Evolutionary conservation across 1,284 basidiomycete genomes (phyloP).

Genomic region (Coniophora puteana): DNA sequence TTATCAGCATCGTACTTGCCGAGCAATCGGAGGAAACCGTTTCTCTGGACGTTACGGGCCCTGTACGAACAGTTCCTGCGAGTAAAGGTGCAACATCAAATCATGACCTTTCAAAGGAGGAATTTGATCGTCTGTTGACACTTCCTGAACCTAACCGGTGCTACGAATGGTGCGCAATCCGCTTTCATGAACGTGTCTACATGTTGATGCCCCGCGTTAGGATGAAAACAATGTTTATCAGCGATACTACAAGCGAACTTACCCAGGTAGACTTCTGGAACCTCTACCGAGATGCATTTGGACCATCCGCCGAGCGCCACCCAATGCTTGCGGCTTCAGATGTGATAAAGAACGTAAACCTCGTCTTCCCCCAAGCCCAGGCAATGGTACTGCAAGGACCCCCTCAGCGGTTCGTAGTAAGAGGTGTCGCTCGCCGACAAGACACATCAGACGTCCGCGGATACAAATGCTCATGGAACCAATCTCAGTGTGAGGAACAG

Average conservation of each 20-base stretch:
- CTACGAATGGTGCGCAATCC: conserved; percentile 62
- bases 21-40: conserved; percentile 71
- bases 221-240: conserved; percentile 80
- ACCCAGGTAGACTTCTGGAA: conserved; percentile 92
- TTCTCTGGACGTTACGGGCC: conserved; percentile 54
- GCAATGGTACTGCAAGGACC: conserved; percentile 78
- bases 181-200: conserved; percentile 1
- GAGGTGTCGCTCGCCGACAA: conserved; percentile 69
- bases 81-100: conserved; percentile 40
- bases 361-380: conserved; percentile 74
- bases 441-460: conserved; percentile 49
- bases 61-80: conserved; percentile 53
- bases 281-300: conserved; percentile 74
- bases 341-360: conserved; percentile 81
- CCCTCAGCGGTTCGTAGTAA: conserved; percentile 74
- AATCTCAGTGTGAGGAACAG: conserved; percentile 45
- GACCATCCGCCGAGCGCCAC: conserved; percentile 48
- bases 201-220: conserved; percentile 34
- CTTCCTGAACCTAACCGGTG: conserved; percentile 72
- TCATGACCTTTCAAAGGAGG: conserved; percentile 65
- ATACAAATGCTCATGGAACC: conserved; percentile 70
- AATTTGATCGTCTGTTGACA: conserved; percentile 53
- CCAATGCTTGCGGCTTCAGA: conserved; percentile 76
- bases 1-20: conserved; percentile 59
- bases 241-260: conserved; percentile 67